Base-by-base conservation (phyloP, 2,329 filamentous ascomycete species). In the Chaetomium sp. region DNA sequence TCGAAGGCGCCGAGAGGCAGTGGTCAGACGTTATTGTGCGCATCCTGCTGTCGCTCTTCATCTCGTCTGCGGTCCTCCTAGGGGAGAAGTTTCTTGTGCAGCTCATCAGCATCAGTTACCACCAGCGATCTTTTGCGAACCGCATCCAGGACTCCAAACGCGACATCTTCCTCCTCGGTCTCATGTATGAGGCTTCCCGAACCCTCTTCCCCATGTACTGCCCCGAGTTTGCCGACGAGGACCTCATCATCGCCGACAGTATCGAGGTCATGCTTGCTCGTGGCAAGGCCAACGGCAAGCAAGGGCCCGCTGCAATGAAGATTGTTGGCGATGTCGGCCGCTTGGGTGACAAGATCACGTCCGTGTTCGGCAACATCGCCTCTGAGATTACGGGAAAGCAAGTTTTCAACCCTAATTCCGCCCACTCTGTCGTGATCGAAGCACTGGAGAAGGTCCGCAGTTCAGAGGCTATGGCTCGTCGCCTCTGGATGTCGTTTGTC, bases 401-500 rank as follows among this genome's bases (percentile, higher is more conserved):
- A 73, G 90, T 97, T 25, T 96, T 98, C 80, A 97, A 97, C 77
- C 90, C 92, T 16, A 94, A 91, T 72, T 91, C 93, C 5, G 89
- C 93, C 0, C 93, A 97, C 75, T 95, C 92, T 0, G 87, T 98
- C 57, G 92, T 98, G 5, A 83, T 96, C 13, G 88, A 96, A 74
- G 95, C 94, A 9, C 82, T 98, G 35, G 93, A 97, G 77, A 94
- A 92, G 79, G 87, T 86, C 51, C 83, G 85, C 65, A 91, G 92
- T 7, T 92, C 93, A 0, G 93, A 98, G 75, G 95, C 95, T n/a
- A 81, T 98, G 64, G 93, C 92, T n/a, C 90, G 87, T 70, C 90
- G 95, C 73, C 89, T 98, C 68, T 98, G 95, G 95, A 96, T 97
- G 92, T 97, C 93, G 0, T 96, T 97, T 74, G 95, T 97, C 1